These are phyloP conservation scores for Ceratobasidium theobromae DNA, from an alignment of 1,284 basidiomycete genomes.

Conservation along the genomic window DNA sequence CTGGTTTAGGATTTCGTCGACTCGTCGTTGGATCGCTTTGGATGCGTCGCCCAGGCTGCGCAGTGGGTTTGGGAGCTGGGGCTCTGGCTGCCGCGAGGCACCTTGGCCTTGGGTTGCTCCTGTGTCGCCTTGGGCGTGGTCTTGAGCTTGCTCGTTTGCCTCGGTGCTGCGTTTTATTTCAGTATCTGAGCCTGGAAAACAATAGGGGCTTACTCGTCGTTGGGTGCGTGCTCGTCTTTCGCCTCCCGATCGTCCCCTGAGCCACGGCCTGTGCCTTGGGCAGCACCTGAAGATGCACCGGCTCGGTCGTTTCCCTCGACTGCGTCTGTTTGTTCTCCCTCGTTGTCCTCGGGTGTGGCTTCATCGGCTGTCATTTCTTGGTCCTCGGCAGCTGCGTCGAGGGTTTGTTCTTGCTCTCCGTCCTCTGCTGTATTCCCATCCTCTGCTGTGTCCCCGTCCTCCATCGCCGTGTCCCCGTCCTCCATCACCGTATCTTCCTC, in stretches of 20 bases:
- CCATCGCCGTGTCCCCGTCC: slow-evolving; percentile 38
- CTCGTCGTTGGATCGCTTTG: slow-evolving; percentile 79
- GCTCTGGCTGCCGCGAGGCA: slow-evolving; percentile 9
- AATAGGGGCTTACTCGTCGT: no score
- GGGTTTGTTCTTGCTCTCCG: slow-evolving; percentile 36
- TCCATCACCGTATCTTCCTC: slow-evolving; percentile 46
- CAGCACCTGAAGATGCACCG: no score
- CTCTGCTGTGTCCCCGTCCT: slow-evolving; percentile 37
- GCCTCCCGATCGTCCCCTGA: no score
- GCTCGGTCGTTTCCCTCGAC: no score
- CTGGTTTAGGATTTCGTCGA: slow-evolving; percentile 78
- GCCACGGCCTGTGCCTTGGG: no score
- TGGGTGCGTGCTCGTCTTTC: no score
- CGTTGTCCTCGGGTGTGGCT: no score
- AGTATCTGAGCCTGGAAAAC: no score
- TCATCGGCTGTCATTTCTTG: no score
- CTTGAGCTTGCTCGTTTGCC: slow-evolving; percentile 37
- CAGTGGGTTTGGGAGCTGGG: slow-evolving; percentile 58
- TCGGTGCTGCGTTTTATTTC: no score
- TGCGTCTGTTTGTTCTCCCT: no score
- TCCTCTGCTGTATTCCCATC: slow-evolving; percentile 32
- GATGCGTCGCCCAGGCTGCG: slow-evolving; percentile 86
- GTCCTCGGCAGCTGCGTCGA: not conserved
- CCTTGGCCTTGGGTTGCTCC: not conserved
- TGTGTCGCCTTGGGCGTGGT: slow-evolving; percentile 39